phyloP scores from a whole-genome alignment of 495 filamentous ascomycete species.

The Clavariopsis aquatica region DNA sequence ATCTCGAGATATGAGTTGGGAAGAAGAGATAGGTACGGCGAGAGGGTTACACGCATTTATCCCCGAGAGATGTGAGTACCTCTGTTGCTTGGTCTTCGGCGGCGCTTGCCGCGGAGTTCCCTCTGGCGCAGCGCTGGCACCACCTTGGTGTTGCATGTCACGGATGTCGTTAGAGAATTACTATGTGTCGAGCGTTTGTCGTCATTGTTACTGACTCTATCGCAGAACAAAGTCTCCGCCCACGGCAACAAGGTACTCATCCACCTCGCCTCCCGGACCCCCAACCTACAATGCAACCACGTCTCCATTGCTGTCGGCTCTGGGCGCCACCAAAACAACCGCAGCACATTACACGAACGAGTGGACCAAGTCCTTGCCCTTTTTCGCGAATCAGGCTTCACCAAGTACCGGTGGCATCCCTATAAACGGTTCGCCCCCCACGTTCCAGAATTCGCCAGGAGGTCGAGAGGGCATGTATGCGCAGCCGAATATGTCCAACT shows the following conservation, averaged over 20 bases:
- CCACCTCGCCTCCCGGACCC: conserved; percentile 20
- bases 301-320: conserved; percentile 41
- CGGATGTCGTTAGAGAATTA: conserved; percentile 3
- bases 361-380: conserved; percentile 42
- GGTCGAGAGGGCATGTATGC: conserved; percentile 24
- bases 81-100: not conserved
- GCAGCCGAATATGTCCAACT: conserved; percentile 33
- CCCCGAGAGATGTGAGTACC: conserved; percentile 39
- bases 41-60: conserved; percentile 38
- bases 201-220: conserved; percentile 17
- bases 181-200: not conserved
- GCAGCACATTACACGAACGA: conserved; percentile 43
- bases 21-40: conserved; percentile 41
- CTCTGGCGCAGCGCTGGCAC: not conserved
- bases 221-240: conserved; percentile 38
- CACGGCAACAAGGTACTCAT: conserved; percentile 27
- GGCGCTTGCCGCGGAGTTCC: not conserved
- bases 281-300: conserved; percentile 38
- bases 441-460: conserved; percentile 31
- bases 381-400: conserved; percentile 36
- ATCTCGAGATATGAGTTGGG: conserved; percentile 40
- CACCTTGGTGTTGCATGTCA: not conserved
- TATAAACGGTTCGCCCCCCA: conserved; percentile 39
- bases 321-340: conserved; percentile 34
- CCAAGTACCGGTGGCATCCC: conserved; percentile 30